Conservation (phyloP, 768 basidiomycete genomes). For the Trichaptum fuscoviolaceum region DNA sequence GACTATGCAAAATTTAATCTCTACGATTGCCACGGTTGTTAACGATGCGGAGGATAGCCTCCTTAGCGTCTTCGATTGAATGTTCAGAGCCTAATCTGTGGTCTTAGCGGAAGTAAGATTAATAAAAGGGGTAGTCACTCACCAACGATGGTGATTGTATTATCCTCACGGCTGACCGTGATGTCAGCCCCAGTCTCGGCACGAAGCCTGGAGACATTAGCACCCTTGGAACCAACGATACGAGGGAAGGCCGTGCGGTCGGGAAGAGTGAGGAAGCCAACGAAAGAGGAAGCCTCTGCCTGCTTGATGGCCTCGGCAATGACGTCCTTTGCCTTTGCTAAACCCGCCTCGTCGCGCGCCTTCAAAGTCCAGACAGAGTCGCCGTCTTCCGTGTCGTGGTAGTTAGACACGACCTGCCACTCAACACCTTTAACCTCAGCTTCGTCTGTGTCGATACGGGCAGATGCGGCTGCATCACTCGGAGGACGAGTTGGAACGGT, state of each 20-base stretch:
- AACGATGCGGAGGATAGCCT: conserved; percentile 50
- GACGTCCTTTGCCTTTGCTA: conserved; percentile 69
- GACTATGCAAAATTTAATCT: conserved; percentile 9
- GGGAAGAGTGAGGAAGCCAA: conserved; percentile 79
- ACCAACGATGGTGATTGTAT: conserved; percentile 85
- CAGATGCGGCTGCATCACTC: conserved; percentile 30
- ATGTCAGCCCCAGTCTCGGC: conserved; percentile 90
- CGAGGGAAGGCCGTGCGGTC: conserved; percentile 86
- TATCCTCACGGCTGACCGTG: conserved; percentile 83
- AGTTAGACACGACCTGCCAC: conserved; percentile 79
- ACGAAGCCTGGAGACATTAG: conserved; percentile 84
- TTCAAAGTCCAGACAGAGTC: conserved; percentile 82
- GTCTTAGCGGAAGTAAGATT: conserved; percentile 3
- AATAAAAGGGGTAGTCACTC: conserved; percentile 22
- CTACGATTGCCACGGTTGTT: conserved; percentile 37
- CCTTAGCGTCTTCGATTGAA: conserved; percentile 67
- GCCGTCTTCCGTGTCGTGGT: conserved; percentile 77
- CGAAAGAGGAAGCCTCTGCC: conserved; percentile 68
- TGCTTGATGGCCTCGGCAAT: conserved; percentile 66
- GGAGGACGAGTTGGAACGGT: conserved; percentile 55
- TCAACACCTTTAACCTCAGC: conserved; percentile 37
- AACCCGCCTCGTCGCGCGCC: conserved; percentile 66
- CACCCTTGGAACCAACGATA: conserved; percentile 88
- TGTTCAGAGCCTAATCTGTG: conserved; percentile 52
- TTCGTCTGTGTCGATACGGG: conserved; percentile 84